Conservation (phyloP, 441 rosid genomes). For the Populus tomentosa region DNA sequence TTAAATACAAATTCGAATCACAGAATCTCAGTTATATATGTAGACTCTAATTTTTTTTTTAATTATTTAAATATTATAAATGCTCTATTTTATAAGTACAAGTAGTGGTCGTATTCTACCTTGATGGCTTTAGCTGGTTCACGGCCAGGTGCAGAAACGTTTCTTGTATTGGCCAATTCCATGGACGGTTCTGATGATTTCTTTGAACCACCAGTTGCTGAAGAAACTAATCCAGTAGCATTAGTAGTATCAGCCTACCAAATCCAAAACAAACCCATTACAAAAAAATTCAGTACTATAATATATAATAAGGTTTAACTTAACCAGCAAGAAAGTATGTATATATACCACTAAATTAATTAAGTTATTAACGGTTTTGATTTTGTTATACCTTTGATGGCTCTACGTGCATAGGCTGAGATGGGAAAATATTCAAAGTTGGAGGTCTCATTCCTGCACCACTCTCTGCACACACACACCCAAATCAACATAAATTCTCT, state of each 20-base stretch:
- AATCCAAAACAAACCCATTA: slow-evolving; percentile 38
- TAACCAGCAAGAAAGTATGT: not conserved
- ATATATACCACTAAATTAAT: not conserved
- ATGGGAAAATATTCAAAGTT: slow-evolving; percentile 91
- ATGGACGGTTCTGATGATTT: slow-evolving; percentile 67
- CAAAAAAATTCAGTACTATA: not conserved
- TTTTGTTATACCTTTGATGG: slow-evolving; percentile 47
- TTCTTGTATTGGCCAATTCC: slow-evolving; percentile 58
- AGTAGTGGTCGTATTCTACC: slow-evolving; percentile 30
- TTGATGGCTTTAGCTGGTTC: slow-evolving; percentile 63
- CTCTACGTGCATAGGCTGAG: slow-evolving; percentile 86
- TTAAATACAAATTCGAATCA: slow-evolving; percentile 12
- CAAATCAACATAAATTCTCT: slow-evolving; percentile 9
- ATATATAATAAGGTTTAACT: slow-evolving; percentile 16
- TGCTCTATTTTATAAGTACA: not conserved
- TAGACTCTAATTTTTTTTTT: slow-evolving; percentile 6
- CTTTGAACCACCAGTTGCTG: slow-evolving; percentile 61
- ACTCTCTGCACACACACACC: slow-evolving; percentile 40
- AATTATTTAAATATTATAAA: not conserved
- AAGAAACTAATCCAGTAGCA: slow-evolving; percentile 46
- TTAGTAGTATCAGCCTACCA: slow-evolving; percentile 34
- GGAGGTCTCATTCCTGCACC: slow-evolving; percentile 80
- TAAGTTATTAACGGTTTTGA: slow-evolving; percentile 13
- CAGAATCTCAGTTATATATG: slow-evolving; percentile 33
- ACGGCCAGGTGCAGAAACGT: slow-evolving; percentile 34